Conservation (phyloP, 148 eudicot species). For the Rhododendron vialii region DNA sequence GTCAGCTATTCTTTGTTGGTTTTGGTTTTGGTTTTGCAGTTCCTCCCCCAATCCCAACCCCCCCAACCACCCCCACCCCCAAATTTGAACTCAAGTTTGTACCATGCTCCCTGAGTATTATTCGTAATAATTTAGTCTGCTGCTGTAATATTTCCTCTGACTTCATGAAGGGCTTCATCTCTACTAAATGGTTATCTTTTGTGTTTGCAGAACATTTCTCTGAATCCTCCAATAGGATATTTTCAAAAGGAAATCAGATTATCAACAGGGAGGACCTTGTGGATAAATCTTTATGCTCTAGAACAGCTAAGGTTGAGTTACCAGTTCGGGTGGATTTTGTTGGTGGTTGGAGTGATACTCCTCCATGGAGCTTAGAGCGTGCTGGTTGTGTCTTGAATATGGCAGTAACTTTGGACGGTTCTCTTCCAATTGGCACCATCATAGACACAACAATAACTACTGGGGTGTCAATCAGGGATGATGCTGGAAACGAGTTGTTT, state of each 20-base stretch:
- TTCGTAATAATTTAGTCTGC: background rate
- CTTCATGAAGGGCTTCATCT: background rate
- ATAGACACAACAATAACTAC: conserved; percentile 46
- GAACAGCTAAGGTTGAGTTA: conserved; percentile 72
- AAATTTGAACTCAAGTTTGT: conserved; percentile 4
- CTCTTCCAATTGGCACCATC: conserved; percentile 81
- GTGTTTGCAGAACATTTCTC: conserved; percentile 45
- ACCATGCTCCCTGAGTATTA: background rate
- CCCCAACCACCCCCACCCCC: background rate
- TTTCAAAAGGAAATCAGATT: conserved; percentile 22
- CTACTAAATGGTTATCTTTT: conserved; percentile 7
- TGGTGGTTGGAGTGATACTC: conserved; percentile 99
- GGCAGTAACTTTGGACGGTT: conserved; percentile 77
- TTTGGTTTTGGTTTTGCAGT: background rate
- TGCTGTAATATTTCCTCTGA: background rate
- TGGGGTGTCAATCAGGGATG: conserved; percentile 59
- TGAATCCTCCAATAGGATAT: conserved; percentile 40
- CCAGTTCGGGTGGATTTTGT: conserved; percentile 97
- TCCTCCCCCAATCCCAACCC: too few relatives aligned
- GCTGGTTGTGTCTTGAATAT: conserved; percentile 94
- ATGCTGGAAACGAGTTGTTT: conserved; percentile 53
- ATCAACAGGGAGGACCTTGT: conserved; percentile 17
- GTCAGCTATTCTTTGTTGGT: background rate
- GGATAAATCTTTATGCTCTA: conserved; percentile 28
- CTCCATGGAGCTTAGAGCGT: conserved; percentile 99